Evolutionary conservation across 2,329 filamentous ascomycete genomes (phyloP), one percentile per base, ranked within the genome.

Genomic region (Ophiognomonia clavigignenti-juglandacearum): DNA sequence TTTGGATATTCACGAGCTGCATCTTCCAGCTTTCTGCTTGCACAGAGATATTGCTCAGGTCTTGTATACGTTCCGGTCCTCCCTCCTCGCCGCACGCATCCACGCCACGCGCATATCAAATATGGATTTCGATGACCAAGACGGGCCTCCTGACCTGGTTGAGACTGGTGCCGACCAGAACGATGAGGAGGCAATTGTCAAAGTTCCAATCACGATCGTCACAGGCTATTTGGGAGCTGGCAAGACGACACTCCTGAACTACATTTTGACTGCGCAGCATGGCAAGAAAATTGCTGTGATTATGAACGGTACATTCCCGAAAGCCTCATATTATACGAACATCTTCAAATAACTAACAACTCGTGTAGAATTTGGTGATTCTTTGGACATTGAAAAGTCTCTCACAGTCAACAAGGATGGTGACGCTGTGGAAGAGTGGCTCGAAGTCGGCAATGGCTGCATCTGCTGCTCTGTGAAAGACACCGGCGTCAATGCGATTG

Each of bases 381-480:
- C 92, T 45, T 77, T 90, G 58, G 92, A 97, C 60, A 96, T 98
- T 54, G 93, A 98, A 65, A 96, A 96, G 64, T 91, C 90, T 36
- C 75, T 98, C 53, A 97, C 92, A 0, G 83, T 98, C 56, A 95
- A 85, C 63, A 83, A 91, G 62, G 86, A 85, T 50, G 86, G 83
- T 32, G 81, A 92, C 60, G 79, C 89, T 60, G 87, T 92, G 6
- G 85, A 93, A 61, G 90, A 96, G 72, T 98, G 95, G 88, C 81
- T 98, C 23, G 91, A 96, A 53, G 82, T 98, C 44, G 90, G 88
- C 43, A 98, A 98, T 58, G 93, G 93, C 53, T 98, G 93, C 64
- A 90, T 98, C 56, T 98, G 93, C 70, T 98, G 93, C 69, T 95
- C 90, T 3, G 91, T 97, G 58, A 98, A 96, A 70, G 93, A 98